Base-by-base conservation (phyloP, 2,329 filamentous ascomycete genomes). In the Diaporthe australafricana region DNA sequence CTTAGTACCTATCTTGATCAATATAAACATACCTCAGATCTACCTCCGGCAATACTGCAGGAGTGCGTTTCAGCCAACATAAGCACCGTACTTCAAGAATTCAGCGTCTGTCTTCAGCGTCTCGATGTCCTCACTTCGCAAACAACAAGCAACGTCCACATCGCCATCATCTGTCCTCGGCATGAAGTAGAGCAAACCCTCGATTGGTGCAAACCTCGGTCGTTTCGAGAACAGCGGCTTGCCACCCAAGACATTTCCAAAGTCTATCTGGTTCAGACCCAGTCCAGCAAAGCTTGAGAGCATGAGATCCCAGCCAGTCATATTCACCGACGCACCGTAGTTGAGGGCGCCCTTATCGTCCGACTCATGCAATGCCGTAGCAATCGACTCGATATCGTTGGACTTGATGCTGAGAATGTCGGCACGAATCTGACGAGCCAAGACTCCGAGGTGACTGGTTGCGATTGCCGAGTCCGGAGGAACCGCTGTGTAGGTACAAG, bases 111-210 rank as follows among this genome's bases (percentile, higher is more conserved):
- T 40, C 47, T 16, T 45, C 12, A 73, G n/a, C 4, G 2, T 66
- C 17, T 72, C n/a, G 0, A 73, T 62, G 11, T 73, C 72, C 17
- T 69, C 50, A 6, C 17, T 16, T 25, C 38, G 47, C 7, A 73
- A 47, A 42, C 72, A 73, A 12, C n/a, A 50, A 8, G 72, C 70
- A 8, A 73, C 45, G 3, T 73, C 72, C 1, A 72, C 16, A 12
- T 67, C 56, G 6, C 65, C 70, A 1, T 55, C 45, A 9, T 32
- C 11, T 5, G 42, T 72, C 32, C 48, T 72, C 5, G 70, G 72
- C 72, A 72, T 72, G 1, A 72, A 25, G n/a, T 72, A 73, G 9
- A 73, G 32, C 11, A 70, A 25, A 22, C 70, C 47, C 32, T 73
- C 72, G 1, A 72, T 16, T 5, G 70, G 70, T 5, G 50, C 40